Conservation (phyloP, 345 rosid genomes). For the Fremontodendron californicum region DNA sequence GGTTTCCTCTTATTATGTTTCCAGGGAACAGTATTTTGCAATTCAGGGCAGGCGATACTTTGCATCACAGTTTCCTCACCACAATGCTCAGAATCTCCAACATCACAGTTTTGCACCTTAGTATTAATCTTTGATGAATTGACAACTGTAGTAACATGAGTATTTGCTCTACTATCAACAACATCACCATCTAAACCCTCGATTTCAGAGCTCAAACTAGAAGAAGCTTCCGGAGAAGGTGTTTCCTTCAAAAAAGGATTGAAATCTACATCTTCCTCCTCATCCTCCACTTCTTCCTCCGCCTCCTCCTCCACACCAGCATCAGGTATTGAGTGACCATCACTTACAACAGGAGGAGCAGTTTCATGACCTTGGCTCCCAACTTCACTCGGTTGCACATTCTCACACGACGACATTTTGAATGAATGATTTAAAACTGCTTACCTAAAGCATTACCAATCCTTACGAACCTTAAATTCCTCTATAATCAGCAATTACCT, state of each 20-base stretch:
- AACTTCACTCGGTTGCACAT: slow-evolving; percentile 21
- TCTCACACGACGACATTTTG: slow-evolving; percentile 24
- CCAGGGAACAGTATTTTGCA: neutral
- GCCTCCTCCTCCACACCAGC: slow-evolving; percentile 39
- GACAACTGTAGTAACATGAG: neutral
- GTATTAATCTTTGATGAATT: slow-evolving; percentile 17
- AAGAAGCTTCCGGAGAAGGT: slow-evolving; percentile 75
- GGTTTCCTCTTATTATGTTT: slow-evolving; percentile 22
- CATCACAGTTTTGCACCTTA: slow-evolving; percentile 21
- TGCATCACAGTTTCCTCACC: slow-evolving; percentile 40
- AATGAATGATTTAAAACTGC: neutral
- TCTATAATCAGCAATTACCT: neutral
- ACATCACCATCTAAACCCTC: slow-evolving; percentile 43
- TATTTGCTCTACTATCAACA: slow-evolving; percentile 18
- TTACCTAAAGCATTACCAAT: no score
- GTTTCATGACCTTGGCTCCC: slow-evolving; percentile 17
- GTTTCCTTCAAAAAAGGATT: slow-evolving; percentile 76
- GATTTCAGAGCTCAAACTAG: slow-evolving; percentile 80
- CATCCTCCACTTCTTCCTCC: slow-evolving; percentile 53
- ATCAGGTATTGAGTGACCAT: slow-evolving; percentile 14
- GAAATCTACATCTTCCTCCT: slow-evolving; percentile 82
- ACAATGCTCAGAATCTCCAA: slow-evolving; percentile 32
- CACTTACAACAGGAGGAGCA: neutral
- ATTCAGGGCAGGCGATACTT: slow-evolving; percentile 23
- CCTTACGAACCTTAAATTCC: neutral